Percentiles rank a stretch among this genome's conserved stretches.
These are phyloP conservation scores for Reticulascus tulasneorum DNA, from an alignment of 2,329 filamentous ascomycete species.

Conservation along the genomic window DNA sequence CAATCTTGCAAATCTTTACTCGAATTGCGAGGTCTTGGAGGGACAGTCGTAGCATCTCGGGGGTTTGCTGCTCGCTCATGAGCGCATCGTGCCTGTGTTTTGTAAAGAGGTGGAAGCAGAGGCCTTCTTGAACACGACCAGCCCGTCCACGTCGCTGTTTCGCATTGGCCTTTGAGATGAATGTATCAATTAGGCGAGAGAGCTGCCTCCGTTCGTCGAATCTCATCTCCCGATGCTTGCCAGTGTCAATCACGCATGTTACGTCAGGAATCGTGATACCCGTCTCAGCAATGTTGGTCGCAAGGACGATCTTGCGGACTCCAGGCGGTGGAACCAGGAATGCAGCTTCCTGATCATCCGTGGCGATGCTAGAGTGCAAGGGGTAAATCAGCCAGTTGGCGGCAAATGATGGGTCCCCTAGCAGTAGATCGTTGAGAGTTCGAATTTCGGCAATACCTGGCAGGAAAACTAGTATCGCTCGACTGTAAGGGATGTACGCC, in stretches of 20 bases:
- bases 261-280: slow-evolving; percentile 98
- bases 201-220: slow-evolving; percentile 92
- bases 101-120: slow-evolving; percentile 96
- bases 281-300: slow-evolving; percentile 97
- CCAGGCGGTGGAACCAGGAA: slow-evolving; percentile 82
- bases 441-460: slow-evolving; percentile 93
- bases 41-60: slow-evolving; percentile 91
- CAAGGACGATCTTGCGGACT: slow-evolving; percentile 86
- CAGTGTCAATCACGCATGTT: slow-evolving; percentile 93
- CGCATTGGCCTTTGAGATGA: slow-evolving; percentile 92
- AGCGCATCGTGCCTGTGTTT: slow-evolving; percentile 79
- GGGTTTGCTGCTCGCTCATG: slow-evolving; percentile 90
- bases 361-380: slow-evolving; percentile 91
- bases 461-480: slow-evolving; percentile 89
- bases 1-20: slow-evolving; percentile 95
- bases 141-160: slow-evolving; percentile 92
- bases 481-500: slow-evolving; percentile 68
- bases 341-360: slow-evolving; percentile 91
- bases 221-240: slow-evolving; percentile 95
- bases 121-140: slow-evolving; percentile 88
- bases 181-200: slow-evolving; percentile 86
- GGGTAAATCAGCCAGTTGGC: slow-evolving; percentile 81
- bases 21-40: slow-evolving; percentile 92
- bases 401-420: slow-evolving; percentile 71
- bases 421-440: slow-evolving; percentile 78